Percentiles rank a stretch among this genome's conserved stretches.
Evolutionary conservation across 2,329 filamentous ascomycete species (phyloP).

Genomic region (Alternaria infectoria): DNA sequence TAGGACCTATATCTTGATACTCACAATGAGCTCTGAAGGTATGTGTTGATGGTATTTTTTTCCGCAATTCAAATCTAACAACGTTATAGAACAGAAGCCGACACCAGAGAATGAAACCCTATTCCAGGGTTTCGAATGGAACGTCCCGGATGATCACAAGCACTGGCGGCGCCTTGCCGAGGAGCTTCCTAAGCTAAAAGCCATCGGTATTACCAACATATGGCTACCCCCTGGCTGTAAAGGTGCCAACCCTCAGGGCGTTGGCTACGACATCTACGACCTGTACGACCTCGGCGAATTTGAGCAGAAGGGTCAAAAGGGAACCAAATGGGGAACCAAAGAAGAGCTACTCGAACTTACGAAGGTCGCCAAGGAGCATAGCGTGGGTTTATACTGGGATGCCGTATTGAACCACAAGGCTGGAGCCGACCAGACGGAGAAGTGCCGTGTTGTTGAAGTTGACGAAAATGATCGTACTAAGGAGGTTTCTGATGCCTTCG

Average conservation of each 20-base stretch:
- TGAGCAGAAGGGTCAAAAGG: conserved; percentile 67
- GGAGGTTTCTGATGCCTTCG: conserved; percentile 60
- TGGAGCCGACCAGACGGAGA: conserved; percentile 69
- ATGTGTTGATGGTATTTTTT: not conserved
- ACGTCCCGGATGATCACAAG: conserved; percentile 63
- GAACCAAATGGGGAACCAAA: conserved; percentile 73
- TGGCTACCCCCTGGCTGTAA: conserved; percentile 78
- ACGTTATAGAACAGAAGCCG: conserved; percentile 31
- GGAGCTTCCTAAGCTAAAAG: conserved; percentile 61
- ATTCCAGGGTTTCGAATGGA: conserved; percentile 77
- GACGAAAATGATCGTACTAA: conserved; percentile 64
- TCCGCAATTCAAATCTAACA: not conserved
- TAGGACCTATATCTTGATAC: not conserved
- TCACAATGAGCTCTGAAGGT: conserved; percentile 39
- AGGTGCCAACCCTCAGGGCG: conserved; percentile 65
- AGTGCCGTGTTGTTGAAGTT: conserved; percentile 68
- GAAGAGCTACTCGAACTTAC: conserved; percentile 64
- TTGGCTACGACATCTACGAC: conserved; percentile 70
- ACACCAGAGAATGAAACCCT: conserved; percentile 55
- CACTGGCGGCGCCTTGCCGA: conserved; percentile 67
- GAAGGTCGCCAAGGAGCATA: conserved; percentile 58
- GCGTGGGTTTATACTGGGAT: conserved; percentile 70
- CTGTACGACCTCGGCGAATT: conserved; percentile 75
- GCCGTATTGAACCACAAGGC: conserved; percentile 76
- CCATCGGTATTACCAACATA: conserved; percentile 60